phyloP scores from a whole-genome alignment of 1,284 basidiomycete genomes.

The Rhizoctonia solani region DNA sequence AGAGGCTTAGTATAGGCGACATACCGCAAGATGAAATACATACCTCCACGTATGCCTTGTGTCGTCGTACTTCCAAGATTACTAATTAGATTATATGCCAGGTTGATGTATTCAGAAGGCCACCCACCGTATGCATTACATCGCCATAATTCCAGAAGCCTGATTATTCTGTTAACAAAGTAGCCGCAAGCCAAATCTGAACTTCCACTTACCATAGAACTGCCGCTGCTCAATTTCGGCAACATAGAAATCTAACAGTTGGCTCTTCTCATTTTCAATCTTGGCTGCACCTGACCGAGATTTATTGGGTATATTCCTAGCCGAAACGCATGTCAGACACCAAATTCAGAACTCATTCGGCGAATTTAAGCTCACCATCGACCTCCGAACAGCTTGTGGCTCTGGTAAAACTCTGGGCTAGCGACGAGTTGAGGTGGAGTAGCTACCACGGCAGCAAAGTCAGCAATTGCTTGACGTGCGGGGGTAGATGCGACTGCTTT shows the following conservation, averaged over 20 bases:
- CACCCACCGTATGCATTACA: slow-evolving; percentile 49
- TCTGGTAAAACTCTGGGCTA: slow-evolving; percentile 25
- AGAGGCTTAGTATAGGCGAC: background rate
- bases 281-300: slow-evolving; percentile 45
- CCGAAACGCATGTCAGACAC: background rate
- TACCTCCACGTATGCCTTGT: slow-evolving; percentile 50
- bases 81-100: background rate
- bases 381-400: slow-evolving; percentile 27
- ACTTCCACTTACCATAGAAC: slow-evolving; percentile 46
- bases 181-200: background rate
- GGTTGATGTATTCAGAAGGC: background rate
- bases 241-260: slow-evolving; percentile 51
- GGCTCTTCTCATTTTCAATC: slow-evolving; percentile 49
- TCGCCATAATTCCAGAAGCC: slow-evolving; percentile 52
- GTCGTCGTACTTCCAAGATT: slow-evolving; percentile 41
- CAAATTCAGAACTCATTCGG: background rate
- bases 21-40: background rate
- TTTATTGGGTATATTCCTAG: slow-evolving; percentile 48
- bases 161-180: background rate
- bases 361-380: slow-evolving; percentile 9
- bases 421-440: slow-evolving; percentile 24
- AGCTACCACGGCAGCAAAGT: slow-evolving; percentile 43
- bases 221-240: slow-evolving; percentile 50
- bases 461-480: slow-evolving; percentile 44
- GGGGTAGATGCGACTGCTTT: slow-evolving; percentile 48